A percentile compares a stretch with the other conserved stretches of the same genome.
These are phyloP conservation scores for Gloeopeniophorella convolvens DNA, from an alignment of 768 basidiomycete species.

Conservation along the genomic window DNA sequence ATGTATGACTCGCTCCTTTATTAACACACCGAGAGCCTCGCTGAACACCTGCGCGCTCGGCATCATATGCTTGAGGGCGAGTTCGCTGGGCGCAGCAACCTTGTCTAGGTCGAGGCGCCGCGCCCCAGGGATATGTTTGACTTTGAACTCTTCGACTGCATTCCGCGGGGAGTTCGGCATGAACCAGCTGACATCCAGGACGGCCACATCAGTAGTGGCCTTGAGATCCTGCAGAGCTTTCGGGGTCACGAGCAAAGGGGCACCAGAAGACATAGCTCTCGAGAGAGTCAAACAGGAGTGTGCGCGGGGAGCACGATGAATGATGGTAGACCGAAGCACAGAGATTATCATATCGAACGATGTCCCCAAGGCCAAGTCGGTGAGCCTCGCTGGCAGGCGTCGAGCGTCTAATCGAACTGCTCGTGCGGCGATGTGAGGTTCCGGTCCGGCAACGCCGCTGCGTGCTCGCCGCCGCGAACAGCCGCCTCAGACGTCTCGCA, in stretches of 20 bases:
- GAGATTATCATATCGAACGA: background rate
- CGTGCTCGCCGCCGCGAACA: background rate
- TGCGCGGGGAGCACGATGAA: background rate
- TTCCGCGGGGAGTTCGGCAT: conserved; percentile 85
- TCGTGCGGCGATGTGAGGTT: background rate
- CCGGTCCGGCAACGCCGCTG: background rate
- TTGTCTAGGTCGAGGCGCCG: conserved; percentile 76
- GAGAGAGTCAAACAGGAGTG: background rate
- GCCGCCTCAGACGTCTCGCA: background rate
- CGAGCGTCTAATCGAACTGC: no score
- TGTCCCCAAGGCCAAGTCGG: no score
- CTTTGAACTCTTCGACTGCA: conserved; percentile 58
- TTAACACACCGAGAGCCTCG: conserved; percentile 59
- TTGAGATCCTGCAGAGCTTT: conserved; percentile 27
- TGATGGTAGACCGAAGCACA: background rate
- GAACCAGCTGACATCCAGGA: conserved; percentile 84
- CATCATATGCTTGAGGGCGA: conserved; percentile 94
- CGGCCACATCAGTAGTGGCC: conserved; percentile 27
- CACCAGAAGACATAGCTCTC: conserved; percentile 15
- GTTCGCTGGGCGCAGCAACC: conserved; percentile 63
- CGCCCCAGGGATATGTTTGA: conserved; percentile 63
- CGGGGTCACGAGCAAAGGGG: conserved; percentile 30
- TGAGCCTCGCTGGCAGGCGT: no score
- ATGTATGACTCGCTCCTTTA: conserved; percentile 1
- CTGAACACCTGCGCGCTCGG: conserved; percentile 67